These are phyloP conservation scores for Geotrichum europaeum DNA, from an alignment of 1,139 yeast species.

Conservation along the genomic window DNA sequence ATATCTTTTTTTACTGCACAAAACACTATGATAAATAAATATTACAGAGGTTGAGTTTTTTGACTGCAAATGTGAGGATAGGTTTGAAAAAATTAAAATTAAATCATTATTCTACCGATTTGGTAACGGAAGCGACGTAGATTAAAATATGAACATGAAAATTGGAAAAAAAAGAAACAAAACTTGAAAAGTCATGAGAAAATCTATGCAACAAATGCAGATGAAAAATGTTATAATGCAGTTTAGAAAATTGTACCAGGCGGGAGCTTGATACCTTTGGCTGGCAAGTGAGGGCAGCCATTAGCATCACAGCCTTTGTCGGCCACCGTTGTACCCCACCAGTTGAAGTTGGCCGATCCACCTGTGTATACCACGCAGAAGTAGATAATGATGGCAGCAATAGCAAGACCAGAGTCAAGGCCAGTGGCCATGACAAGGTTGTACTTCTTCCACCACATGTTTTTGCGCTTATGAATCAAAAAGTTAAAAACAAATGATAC, in stretches of 20 bases:
- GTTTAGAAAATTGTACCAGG: slow-evolving; percentile 1
- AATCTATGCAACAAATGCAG: too few relatives aligned
- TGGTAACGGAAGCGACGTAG: too few relatives aligned
- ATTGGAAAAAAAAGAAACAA: too few relatives aligned
- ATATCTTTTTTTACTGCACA: too few relatives aligned
- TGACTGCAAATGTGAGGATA: too few relatives aligned
- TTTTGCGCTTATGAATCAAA: slow-evolving; percentile 33
- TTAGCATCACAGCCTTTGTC: slow-evolving; percentile 26
- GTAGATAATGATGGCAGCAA: slow-evolving; percentile 49
- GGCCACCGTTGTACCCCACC: slow-evolving; percentile 48
- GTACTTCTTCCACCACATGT: slow-evolving; percentile 65
- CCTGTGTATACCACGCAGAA: slow-evolving; percentile 39
- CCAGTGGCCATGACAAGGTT: slow-evolving; percentile 44
- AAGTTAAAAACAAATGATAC: slow-evolving; percentile 40
- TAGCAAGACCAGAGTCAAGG: slow-evolving; percentile 33
- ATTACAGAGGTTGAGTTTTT: too few relatives aligned
- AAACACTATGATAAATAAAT: too few relatives aligned
- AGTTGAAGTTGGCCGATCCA: slow-evolving; percentile 33
- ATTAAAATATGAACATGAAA: too few relatives aligned
- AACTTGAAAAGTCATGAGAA: too few relatives aligned
- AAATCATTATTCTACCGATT: too few relatives aligned
- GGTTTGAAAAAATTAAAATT: too few relatives aligned
- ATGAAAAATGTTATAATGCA: not conserved
- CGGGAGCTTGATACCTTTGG: not conserved
- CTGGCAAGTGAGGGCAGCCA: slow-evolving; percentile 17